phyloP scores from a whole-genome alignment of 1,284 basidiomycete species.

The Apiotrichum porosum region DNA sequence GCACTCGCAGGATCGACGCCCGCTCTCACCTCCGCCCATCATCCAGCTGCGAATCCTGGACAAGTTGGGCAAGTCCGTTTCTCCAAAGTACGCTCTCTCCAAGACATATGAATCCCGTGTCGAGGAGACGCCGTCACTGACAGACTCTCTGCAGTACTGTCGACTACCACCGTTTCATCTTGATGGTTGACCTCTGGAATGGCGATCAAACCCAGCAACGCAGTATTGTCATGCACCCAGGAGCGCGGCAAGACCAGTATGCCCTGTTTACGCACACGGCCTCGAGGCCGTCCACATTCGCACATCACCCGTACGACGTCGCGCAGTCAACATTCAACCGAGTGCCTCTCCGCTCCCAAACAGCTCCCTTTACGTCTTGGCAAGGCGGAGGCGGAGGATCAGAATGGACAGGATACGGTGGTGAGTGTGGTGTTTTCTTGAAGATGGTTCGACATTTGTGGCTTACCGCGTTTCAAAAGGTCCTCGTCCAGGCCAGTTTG shows the following conservation, averaged over 20 bases:
- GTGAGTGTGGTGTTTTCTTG: too few species aligned
- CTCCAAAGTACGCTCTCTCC: constrained; percentile 63
- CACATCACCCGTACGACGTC: constrained; percentile 1
- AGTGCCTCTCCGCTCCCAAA: background rate
- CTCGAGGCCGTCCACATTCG: constrained; percentile 1
- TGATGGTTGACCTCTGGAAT: constrained; percentile 84
- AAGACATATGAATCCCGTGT: too few species aligned
- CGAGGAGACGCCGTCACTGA: too few species aligned
- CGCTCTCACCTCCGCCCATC: constrained; percentile 81
- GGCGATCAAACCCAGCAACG: constrained; percentile 70
- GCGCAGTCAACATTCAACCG: constrained; percentile 1
- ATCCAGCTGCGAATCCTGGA: constrained; percentile 42
- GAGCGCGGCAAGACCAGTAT: constrained; percentile 20
- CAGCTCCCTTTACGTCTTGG: too few species aligned
- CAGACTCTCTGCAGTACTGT: too few species aligned
- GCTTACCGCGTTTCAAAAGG: background rate
- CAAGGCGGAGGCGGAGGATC: too few species aligned
- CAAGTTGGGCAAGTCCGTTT: constrained; percentile 60
- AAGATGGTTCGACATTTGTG: too few species aligned
- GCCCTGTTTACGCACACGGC: constrained; percentile 14
- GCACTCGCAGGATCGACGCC: constrained; percentile 68
- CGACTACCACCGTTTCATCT: constrained; percentile 76
- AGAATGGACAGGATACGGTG: constrained; percentile 3
- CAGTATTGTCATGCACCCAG: constrained; percentile 80
- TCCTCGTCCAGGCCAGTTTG: background rate